Base-by-base conservation (phyloP, 345 rosid genomes). In the Carallia brachiata region DNA sequence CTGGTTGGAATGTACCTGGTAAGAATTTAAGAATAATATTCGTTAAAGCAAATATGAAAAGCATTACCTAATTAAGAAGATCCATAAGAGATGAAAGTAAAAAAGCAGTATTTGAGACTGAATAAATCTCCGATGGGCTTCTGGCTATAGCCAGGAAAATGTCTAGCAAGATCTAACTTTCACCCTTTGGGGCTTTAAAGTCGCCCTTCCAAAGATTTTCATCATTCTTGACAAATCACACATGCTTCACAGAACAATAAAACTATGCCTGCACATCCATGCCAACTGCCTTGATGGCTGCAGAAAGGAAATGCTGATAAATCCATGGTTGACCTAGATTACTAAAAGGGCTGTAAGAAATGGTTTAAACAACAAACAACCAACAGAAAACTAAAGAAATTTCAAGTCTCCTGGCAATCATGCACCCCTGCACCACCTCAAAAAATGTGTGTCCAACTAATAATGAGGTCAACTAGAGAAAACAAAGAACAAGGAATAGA, bases 141-240 rank as follows among this genome's bases (percentile, higher is more conserved):
- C 85, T 44, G 92, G 91, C 52, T 91, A 84, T 73, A 91, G 96
- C 81, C 81, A 89, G 40, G 88, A 87, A 70, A 93, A 85, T 64
- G 97, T 94, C 65, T 81, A 85, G 75, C 98, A 93, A 59, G 96
- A 97, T 63, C 98, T 96, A 69, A 89, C 90, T 87, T 93, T 93
- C 69, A 91, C 96, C 63, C 94, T 84, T 65, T 90, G 89, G 97
- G 90, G 70, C 97, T 93, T 87, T 66, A 64, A 68, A 73, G 64
- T 65, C 56, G 53, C 39, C 68, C 65, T 58, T 62, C 59, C 65
- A 65, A 70, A 77, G 70, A 73, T 73, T 63, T 56, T 63, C 56
- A 60, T 62, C 62, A 63, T 59, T 55, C 64, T 60, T 12, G 31
- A 31, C 48, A 61, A 63, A 62, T 66, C 13, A 56, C 37, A 27